Base-by-base conservation (phyloP, 495 filamentous ascomycete genomes). In the Penicillium paxilli region DNA sequence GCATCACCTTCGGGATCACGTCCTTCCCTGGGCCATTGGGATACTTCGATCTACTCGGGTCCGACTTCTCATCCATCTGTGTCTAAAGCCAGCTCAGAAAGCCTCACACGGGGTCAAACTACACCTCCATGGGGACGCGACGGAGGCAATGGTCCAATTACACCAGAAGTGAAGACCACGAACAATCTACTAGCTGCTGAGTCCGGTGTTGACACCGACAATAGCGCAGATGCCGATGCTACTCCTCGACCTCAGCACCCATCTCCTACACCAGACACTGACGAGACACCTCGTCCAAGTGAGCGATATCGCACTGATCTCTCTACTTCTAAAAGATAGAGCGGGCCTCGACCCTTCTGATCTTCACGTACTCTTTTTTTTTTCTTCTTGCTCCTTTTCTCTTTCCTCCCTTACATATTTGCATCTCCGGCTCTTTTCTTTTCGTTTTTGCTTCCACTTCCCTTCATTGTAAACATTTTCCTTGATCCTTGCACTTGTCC, bases 201-300 rank as follows among this genome's bases (percentile, higher is more conserved):
- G n/a, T 47, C 65, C 12, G 66, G 67, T 4, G 32, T 47, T 25
- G 68, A 68, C 42, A 37, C 59, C 12, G 64, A 71, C 22, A 51
- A 35, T 22, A 66, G 54, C 23, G 61, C 62, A 4, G 73, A 76
- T 40, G 57, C 71, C 5, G 71, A 76, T 40, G 70, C 70, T 7
- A 76, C 73, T 2, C 73, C 73, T 19, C 70, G 71, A 12, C 71
- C 73, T 23, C 35, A 66, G 19, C 68, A 73, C 53, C 71, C 68
- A 21, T 70, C 66, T 4, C 63, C 65, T 0, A 58, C 45, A 33
- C 53, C 64, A 12, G 65, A 70, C 86, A 85, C 63, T 77, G 90
- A 51, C 81, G 83, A 50, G 83, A 92, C 75, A 83, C 90, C 48
- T 80, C 83, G 68, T 82, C 86, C 17, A 87, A 78, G 69, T 87